phyloP scores from a whole-genome alignment of 1,284 basidiomycete genomes.

The Ganoderma lingzhi region DNA sequence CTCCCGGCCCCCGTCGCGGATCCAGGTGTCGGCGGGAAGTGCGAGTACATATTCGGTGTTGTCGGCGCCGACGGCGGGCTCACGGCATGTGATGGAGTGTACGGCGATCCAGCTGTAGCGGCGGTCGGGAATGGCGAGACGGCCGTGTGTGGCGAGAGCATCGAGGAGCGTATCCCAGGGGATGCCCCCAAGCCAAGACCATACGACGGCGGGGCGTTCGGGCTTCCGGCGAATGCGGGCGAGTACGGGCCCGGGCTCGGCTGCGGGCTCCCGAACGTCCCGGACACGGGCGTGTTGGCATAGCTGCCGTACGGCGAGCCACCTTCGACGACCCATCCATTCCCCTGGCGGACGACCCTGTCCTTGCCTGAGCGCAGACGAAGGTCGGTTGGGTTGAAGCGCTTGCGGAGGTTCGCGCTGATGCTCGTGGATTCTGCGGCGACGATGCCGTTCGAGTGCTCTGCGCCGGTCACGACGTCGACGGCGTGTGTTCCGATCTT shows the following conservation, averaged over 20 bases:
- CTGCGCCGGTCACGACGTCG: constrained; percentile 71
- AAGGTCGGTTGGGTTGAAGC: constrained; percentile 56
- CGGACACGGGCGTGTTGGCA: constrained; percentile 47
- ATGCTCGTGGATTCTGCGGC: constrained; percentile 67
- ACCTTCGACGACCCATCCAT: constrained; percentile 54
- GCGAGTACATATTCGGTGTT: constrained; percentile 39
- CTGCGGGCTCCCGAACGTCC: constrained; percentile 44
- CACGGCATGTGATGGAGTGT: constrained; percentile 21
- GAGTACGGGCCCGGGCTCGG: constrained; percentile 37
- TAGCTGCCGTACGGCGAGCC: constrained; percentile 48
- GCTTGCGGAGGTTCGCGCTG: constrained; percentile 51
- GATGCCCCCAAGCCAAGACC: constrained; percentile 46
- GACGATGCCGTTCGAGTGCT: constrained; percentile 63
- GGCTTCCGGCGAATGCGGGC: constrained; percentile 28
- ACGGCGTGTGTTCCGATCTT: constrained; percentile 72
- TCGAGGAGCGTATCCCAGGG: constrained; percentile 24
- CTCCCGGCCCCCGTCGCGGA: constrained; percentile 27
- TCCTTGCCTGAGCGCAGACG: constrained; percentile 47
- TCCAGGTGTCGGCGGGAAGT: constrained; percentile 52
- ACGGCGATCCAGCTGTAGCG: constrained; percentile 38
- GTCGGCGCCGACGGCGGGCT: constrained; percentile 33
- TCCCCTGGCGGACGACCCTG: constrained; percentile 48
- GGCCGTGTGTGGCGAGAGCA: constrained; percentile 22
- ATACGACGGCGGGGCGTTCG: constrained; percentile 39
- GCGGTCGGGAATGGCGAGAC: constrained; percentile 34